Evolutionary conservation across 805 yeast genomes (phyloP).

Genomic region (Metschnikowia sp.): DNA sequence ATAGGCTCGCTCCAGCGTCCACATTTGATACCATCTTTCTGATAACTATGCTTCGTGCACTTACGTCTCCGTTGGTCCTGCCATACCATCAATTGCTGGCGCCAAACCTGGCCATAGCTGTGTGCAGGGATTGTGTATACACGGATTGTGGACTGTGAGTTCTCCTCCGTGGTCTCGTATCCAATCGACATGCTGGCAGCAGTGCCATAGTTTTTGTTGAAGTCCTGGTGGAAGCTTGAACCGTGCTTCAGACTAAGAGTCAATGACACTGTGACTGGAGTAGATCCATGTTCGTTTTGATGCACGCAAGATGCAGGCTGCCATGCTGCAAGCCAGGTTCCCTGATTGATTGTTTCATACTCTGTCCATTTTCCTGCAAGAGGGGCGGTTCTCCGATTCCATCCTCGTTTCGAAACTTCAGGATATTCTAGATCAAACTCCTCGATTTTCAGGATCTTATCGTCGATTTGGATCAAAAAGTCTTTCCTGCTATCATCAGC

Average conservation of each 20-base stretch:
- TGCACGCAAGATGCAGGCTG: slow-evolving; percentile 9
- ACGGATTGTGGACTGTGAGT: no score
- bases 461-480: not conserved
- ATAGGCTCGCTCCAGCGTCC: not conserved
- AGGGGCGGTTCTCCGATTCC: slow-evolving; percentile 1
- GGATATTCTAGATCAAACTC: not conserved
- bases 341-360: not conserved
- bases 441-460: not conserved
- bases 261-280: not conserved
- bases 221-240: not conserved
- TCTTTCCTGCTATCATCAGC: not conserved
- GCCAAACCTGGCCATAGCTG: slow-evolving; percentile 6
- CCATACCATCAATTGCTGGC: slow-evolving; percentile 4
- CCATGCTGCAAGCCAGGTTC: slow-evolving; percentile 3
- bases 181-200: not conserved
- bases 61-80: slow-evolving; percentile 1
- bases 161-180: not conserved
- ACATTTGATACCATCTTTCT: not conserved
- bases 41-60: not conserved
- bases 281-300: not conserved
- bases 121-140: slow-evolving; percentile 1
- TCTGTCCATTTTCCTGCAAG: slow-evolving; percentile 3
- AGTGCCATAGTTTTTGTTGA: no score
- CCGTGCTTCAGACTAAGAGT: not conserved
- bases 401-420: not conserved